phyloP scores from a whole-genome alignment of 2,329 filamentous ascomycete species.

The Knufia fluminis region DNA sequence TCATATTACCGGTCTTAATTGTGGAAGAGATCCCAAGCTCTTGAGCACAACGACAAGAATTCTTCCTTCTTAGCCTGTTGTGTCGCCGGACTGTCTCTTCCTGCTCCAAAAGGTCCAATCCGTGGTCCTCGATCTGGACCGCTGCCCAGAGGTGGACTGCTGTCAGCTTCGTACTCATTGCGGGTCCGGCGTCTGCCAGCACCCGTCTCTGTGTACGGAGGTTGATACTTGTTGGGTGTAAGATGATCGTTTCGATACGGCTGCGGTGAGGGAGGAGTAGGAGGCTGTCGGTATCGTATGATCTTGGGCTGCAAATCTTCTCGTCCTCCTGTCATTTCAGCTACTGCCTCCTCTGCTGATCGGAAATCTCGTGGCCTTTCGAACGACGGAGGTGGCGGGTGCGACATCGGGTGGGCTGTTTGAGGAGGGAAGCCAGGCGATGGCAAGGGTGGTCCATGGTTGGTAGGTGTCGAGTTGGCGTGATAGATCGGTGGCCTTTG shows the following conservation, averaged over 20 bases:
- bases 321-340: conserved; percentile 79
- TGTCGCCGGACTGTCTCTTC: conserved; percentile 72
- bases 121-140: conserved; percentile 51
- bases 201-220: conserved; percentile 22
- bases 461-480: conserved; percentile 49
- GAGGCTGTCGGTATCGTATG: conserved; percentile 92
- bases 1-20: conserved; percentile 46
- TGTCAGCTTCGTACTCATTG: conserved; percentile 84
- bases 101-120: conserved; percentile 65
- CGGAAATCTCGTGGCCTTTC: conserved; percentile 74
- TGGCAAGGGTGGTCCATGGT: conserved; percentile 47
- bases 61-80: conserved; percentile 83
- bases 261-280: conserved; percentile 72
- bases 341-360: conserved; percentile 90
- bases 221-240: conserved; percentile 35
- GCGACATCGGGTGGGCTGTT: conserved; percentile 28
- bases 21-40: conserved; percentile 96
- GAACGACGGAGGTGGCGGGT: conserved; percentile 47
- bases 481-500: conserved; percentile 56
- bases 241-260: conserved; percentile 34
- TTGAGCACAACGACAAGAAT: conserved; percentile 74
- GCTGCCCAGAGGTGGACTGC: conserved; percentile 71
- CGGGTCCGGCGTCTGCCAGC: conserved; percentile 60
- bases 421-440: conserved; percentile 64
- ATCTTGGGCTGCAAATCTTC: conserved; percentile 87